These are phyloP conservation scores for Talaromyces sp. DNA, from an alignment of 2,329 filamentous ascomycete species.

Conservation along the genomic window DNA sequence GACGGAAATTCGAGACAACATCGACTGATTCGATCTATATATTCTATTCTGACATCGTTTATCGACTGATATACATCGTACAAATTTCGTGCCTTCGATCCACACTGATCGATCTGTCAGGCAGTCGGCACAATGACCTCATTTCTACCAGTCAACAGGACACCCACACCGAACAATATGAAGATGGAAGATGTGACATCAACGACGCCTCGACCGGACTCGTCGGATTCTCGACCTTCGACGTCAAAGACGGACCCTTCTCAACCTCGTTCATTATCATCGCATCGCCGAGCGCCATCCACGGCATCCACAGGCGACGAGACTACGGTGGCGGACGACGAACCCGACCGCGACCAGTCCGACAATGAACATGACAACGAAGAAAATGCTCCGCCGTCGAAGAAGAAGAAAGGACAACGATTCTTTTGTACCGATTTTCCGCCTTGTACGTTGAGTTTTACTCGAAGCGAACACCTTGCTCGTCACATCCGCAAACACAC, in stretches of 20 bases:
- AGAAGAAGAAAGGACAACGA: constrained; percentile 94
- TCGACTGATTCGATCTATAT: background rate
- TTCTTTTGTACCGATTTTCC: constrained; percentile 97
- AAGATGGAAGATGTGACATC: constrained; percentile 55
- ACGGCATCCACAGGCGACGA: constrained; percentile 55
- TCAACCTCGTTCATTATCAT: constrained; percentile 29
- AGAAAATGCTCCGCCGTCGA: constrained; percentile 62
- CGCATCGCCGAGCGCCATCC: constrained; percentile 43
- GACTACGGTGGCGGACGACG: constrained; percentile 73
- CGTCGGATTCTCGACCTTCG: constrained; percentile 23
- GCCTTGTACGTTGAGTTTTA: constrained; percentile 91
- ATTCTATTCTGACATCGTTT: background rate
- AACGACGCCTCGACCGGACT: constrained; percentile 55
- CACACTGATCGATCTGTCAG: background rate
- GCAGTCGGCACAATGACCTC: constrained; percentile 49
- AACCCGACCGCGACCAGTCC: constrained; percentile 63
- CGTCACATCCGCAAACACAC: constrained; percentile 98
- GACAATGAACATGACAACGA: constrained; percentile 58
- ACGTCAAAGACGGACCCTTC: constrained; percentile 40
- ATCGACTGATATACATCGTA: background rate
- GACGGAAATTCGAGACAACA: background rate
- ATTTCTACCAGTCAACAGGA: constrained; percentile 62
- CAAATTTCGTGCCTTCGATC: background rate
- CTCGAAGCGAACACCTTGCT: constrained; percentile 89
- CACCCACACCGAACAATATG: constrained; percentile 47